Conservation (phyloP, 2,329 filamentous ascomycete genomes). For the Fusarium nurragi region DNA sequence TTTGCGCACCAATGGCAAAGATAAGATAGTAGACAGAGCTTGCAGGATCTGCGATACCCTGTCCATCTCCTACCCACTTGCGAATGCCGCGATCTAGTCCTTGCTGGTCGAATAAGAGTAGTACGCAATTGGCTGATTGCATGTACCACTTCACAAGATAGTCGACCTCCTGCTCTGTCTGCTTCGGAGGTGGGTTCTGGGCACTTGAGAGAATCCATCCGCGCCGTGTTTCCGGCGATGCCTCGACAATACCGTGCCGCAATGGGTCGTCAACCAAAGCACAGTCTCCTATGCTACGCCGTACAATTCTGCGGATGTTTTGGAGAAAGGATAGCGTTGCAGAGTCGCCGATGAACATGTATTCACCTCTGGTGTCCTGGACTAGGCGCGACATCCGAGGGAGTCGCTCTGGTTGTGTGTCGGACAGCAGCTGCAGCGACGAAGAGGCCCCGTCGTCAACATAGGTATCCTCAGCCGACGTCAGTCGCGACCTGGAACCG, state of each 20-base stretch:
- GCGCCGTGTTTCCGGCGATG: constrained; percentile 42
- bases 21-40: constrained; percentile 44
- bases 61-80: constrained; percentile 44
- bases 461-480: constrained; percentile 16
- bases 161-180: constrained; percentile 37
- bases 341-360: constrained; percentile 52
- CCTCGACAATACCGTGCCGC: constrained; percentile 48
- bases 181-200: constrained; percentile 40
- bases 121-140: constrained; percentile 40
- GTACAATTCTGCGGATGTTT: constrained; percentile 48
- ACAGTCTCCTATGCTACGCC: constrained; percentile 46
- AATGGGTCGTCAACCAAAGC: constrained; percentile 49
- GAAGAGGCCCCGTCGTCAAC: constrained; percentile 23
- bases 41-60: constrained; percentile 26
- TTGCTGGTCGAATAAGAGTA: constrained; percentile 47
- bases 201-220: constrained; percentile 44
- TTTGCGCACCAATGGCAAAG: constrained; percentile 48
- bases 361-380: constrained; percentile 47
- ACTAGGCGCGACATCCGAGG: constrained; percentile 47
- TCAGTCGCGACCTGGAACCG: constrained; percentile 15
- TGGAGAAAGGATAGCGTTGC: constrained; percentile 49
- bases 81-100: constrained; percentile 42
- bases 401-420: constrained; percentile 39
- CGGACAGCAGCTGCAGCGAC: constrained; percentile 36
- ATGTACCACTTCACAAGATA: constrained; percentile 48